These are phyloP conservation scores for Boletales sp. DNA, from an alignment of 768 basidiomycete species.

Conservation along the genomic window DNA sequence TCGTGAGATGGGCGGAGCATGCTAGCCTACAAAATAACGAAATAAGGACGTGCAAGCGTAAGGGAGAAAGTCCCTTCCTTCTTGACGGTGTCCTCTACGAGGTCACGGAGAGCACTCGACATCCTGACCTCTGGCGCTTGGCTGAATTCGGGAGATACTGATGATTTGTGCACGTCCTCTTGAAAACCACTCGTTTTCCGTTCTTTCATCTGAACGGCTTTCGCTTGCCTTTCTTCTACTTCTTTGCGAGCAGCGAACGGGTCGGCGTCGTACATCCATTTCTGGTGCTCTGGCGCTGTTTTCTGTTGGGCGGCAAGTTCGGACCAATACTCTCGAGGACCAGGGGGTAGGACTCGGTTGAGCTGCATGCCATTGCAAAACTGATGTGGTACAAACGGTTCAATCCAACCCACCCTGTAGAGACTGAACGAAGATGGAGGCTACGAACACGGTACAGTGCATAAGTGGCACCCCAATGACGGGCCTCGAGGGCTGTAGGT, in stretches of 20 bases:
- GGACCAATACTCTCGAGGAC: slow-evolving; percentile 86
- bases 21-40: slow-evolving; percentile 39
- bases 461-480: slow-evolving; percentile 88
- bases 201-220: slow-evolving; percentile 47
- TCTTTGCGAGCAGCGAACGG: slow-evolving; percentile 73
- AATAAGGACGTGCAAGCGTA: background rate
- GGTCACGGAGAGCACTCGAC: slow-evolving; percentile 68
- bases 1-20: slow-evolving; percentile 46
- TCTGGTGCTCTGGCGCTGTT: slow-evolving; percentile 58
- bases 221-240: slow-evolving; percentile 64
- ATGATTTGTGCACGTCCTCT: slow-evolving; percentile 14
- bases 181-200: slow-evolving; percentile 15
- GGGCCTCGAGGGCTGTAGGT: slow-evolving; percentile 73
- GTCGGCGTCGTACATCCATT: slow-evolving; percentile 87
- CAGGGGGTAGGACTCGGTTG: slow-evolving; percentile 73
- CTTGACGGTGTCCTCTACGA: slow-evolving; percentile 79
- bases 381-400: slow-evolving; percentile 37
- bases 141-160: slow-evolving; percentile 37
- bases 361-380: slow-evolving; percentile 74
- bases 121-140: slow-evolving; percentile 77
- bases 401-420: background rate
- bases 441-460: slow-evolving; percentile 79
- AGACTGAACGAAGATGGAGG: slow-evolving; percentile 1
- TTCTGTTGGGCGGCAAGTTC: slow-evolving; percentile 70
- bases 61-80: slow-evolving; percentile 42